These are phyloP conservation scores for Auriculariales sp. DNA, from an alignment of 768 basidiomycete genomes.

Conservation along the genomic window DNA sequence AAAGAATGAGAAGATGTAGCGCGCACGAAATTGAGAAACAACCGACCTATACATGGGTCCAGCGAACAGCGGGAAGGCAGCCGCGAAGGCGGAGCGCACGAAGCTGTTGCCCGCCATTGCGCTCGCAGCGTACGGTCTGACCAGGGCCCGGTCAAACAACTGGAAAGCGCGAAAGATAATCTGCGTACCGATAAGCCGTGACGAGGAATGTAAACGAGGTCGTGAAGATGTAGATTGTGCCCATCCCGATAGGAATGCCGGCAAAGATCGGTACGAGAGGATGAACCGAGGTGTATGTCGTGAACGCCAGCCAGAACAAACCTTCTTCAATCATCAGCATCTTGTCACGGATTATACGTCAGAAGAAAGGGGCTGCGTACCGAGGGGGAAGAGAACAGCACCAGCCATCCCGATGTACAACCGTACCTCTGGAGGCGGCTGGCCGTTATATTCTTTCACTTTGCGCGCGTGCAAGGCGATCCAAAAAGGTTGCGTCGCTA, in stretches of 20 bases:
- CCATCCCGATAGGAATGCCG: slow-evolving; percentile 35
- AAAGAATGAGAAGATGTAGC: too few species aligned
- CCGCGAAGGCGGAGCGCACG: slow-evolving; percentile 31
- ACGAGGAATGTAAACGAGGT: slow-evolving; percentile 50
- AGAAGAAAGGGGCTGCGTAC: slow-evolving; percentile 17
- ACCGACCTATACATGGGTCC: slow-evolving; percentile 32
- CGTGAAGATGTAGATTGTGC: slow-evolving; percentile 49
- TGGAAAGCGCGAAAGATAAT: too few species aligned
- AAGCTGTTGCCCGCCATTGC: slow-evolving; percentile 56
- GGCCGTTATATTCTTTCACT: slow-evolving; percentile 24
- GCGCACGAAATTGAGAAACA: too few species aligned
- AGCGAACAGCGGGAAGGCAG: slow-evolving; percentile 38
- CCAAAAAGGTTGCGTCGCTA: slow-evolving; percentile 16
- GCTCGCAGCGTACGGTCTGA: slow-evolving; percentile 38
- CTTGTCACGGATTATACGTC: neutral
- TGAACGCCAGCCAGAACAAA: slow-evolving; percentile 43
- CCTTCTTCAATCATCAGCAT: slow-evolving; percentile 14
- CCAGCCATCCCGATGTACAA: slow-evolving; percentile 56
- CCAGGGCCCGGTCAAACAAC: too few species aligned
- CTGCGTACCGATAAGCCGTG: slow-evolving; percentile 32
- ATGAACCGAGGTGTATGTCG: slow-evolving; percentile 30
- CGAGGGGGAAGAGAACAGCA: slow-evolving; percentile 47
- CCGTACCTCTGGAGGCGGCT: slow-evolving; percentile 49
- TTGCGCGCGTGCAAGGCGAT: slow-evolving; percentile 21
- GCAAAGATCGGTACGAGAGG: slow-evolving; percentile 34